These are phyloP conservation scores for Bimuria novae-zelandiae DNA, from an alignment of 2,329 filamentous ascomycete genomes.

Conservation along the genomic window DNA sequence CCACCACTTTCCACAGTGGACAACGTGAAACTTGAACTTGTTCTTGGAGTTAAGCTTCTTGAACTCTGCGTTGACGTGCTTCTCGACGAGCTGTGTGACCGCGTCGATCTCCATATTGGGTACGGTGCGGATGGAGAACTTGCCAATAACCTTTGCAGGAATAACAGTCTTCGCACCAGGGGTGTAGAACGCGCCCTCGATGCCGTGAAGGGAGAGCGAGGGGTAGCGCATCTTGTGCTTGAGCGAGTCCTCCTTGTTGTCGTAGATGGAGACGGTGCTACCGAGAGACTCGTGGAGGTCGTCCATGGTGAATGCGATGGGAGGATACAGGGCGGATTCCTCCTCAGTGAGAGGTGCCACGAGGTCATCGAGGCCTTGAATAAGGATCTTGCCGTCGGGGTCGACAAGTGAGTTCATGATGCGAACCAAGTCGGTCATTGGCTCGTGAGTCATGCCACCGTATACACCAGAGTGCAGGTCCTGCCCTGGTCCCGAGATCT, in stretches of 20 bases:
- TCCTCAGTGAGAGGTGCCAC: slow-evolving; percentile 87
- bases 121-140: slow-evolving; percentile 97
- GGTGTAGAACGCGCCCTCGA: slow-evolving; percentile 92
- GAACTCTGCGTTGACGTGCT: slow-evolving; percentile 82
- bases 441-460: slow-evolving; percentile 93
- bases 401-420: slow-evolving; percentile 86
- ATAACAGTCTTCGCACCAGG: slow-evolving; percentile 98
- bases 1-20: slow-evolving; percentile 99
- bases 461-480: slow-evolving; percentile 98
- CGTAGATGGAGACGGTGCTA: slow-evolving; percentile 82
- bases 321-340: slow-evolving; percentile 84
- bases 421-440: slow-evolving; percentile 92
- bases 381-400: slow-evolving; percentile 86
- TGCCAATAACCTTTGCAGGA: slow-evolving; percentile 94
- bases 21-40: slow-evolving; percentile 76
- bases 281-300: slow-evolving; percentile 91
- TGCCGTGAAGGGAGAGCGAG: slow-evolving; percentile 88
- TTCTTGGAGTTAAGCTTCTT: slow-evolving; percentile 92
- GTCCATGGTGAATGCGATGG: slow-evolving; percentile 95
- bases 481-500: slow-evolving; percentile 86
- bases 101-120: slow-evolving; percentile 94
- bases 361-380: slow-evolving; percentile 91
- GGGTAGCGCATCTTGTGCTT: slow-evolving; percentile 97
- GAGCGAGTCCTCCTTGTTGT: slow-evolving; percentile 87
- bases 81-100: slow-evolving; percentile 83